Evolutionary conservation across 306 rosid genomes (phyloP).

Genomic region (Vigna reflexopilosa): DNA sequence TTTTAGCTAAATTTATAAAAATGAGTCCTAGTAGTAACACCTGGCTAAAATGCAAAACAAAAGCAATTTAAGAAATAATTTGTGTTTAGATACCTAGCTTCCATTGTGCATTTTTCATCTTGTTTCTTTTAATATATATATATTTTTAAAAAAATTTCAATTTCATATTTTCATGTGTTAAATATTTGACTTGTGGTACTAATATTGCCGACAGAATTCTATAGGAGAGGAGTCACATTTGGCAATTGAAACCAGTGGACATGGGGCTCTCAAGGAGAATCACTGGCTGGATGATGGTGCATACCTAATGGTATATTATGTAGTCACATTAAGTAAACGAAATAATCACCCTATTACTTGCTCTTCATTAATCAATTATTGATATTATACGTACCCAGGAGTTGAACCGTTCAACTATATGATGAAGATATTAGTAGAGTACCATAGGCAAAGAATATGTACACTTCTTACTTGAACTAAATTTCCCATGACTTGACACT

Average conservation of each 20-base stretch:
- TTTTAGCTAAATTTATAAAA: conserved; percentile 12
- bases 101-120: conserved; percentile 1
- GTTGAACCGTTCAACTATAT: conserved; percentile 2
- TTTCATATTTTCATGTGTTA: conserved; percentile 19
- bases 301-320: conserved; percentile 79
- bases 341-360: conserved; percentile 34
- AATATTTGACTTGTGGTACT: conserved; percentile 42
- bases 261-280: conserved; percentile 99
- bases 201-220: conserved; percentile 69
- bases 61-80: conserved; percentile 16
- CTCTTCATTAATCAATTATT: conserved; percentile 31
- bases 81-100: conserved; percentile 23
- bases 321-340: conserved; percentile 14
- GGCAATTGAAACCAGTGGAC: conserved; percentile 99
- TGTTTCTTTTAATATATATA: neutral
- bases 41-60: conserved; percentile 19
- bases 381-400: conserved; percentile 16
- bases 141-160: neutral
- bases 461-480: conserved; percentile 23
- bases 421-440: conserved; percentile 10
- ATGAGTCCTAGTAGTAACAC: neutral
- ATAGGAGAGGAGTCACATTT: conserved; percentile 89
- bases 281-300: conserved; percentile 99
- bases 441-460: conserved; percentile 16
- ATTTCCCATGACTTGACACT: neutral